A percentile compares a stretch with the other conserved stretches of the same genome.
Evolutionary conservation across 225 moss, liverwort and hornwort genomes (phyloP).

Genomic region (Physcomitrium patens): DNA sequence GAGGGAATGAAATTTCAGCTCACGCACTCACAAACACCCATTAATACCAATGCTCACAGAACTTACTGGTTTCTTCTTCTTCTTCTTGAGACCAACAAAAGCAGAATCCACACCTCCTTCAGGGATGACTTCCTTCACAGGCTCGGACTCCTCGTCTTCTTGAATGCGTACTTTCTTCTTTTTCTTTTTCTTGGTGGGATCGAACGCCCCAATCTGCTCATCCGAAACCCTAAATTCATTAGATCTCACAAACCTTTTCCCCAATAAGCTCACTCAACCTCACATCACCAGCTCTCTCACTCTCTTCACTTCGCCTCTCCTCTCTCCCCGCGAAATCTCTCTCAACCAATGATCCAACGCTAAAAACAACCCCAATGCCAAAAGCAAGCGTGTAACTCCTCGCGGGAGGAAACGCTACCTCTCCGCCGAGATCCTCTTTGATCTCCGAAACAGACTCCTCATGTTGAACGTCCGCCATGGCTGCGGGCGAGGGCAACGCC

Average conservation of each 20-base stretch:
- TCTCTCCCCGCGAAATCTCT: background rate
- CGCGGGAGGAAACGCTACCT: slow-evolving; percentile 35
- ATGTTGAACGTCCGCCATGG: slow-evolving; percentile 73
- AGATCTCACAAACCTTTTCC: slow-evolving; percentile 13
- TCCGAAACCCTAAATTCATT: slow-evolving; percentile 27
- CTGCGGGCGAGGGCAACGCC: background rate
- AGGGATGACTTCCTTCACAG: slow-evolving; percentile 55
- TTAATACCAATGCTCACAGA: background rate
- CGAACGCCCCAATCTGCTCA: slow-evolving; percentile 73
- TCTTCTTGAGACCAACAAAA: slow-evolving; percentile 74
- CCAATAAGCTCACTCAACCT: background rate
- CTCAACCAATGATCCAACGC: background rate
- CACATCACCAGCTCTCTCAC: background rate
- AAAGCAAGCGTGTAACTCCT: background rate
- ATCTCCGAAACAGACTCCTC: slow-evolving; percentile 62
- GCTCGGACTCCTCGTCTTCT: slow-evolving; percentile 71
- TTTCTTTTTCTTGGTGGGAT: slow-evolving; percentile 94
- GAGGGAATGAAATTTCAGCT: background rate
- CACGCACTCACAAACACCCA: background rate
- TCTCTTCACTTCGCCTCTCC: no score
- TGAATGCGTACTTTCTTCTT: slow-evolving; percentile 75
- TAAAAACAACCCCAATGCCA: background rate
- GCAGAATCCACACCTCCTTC: slow-evolving; percentile 62
- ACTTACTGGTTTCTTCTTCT: slow-evolving; percentile 84
- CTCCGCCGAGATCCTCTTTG: slow-evolving; percentile 80